phyloP scores from a whole-genome alignment of 345 rosid genomes.

The Balakata baccata region DNA sequence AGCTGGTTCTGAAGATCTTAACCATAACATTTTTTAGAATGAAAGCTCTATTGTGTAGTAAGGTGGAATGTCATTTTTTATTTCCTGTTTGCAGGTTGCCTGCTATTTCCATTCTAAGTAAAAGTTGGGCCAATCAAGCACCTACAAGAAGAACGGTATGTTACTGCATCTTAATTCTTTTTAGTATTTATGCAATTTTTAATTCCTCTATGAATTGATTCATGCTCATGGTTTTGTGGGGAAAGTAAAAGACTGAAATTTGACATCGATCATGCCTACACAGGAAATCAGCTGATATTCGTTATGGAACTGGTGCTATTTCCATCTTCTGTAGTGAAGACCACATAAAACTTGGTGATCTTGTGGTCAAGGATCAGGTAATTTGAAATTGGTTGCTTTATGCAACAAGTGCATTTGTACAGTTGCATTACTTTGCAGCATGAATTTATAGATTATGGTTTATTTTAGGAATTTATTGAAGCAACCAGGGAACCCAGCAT shows the following conservation, averaged over 20 bases:
- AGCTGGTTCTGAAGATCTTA: neutral
- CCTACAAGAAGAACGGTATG: slow-evolving; percentile 71
- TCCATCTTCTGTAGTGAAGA: slow-evolving; percentile 74
- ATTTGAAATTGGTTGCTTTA: slow-evolving; percentile 10
- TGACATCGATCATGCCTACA: slow-evolving; percentile 17
- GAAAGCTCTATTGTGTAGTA: neutral
- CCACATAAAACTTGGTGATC: slow-evolving; percentile 64
- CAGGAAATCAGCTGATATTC: slow-evolving; percentile 77
- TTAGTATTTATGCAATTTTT: neutral
- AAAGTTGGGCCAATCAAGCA: slow-evolving; percentile 64
- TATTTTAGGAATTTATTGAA: slow-evolving; percentile 78
- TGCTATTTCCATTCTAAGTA: slow-evolving; percentile 82
- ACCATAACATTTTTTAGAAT: neutral
- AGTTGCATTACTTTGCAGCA: neutral
- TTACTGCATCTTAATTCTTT: slow-evolving; percentile 20
- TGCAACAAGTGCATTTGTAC: neutral
- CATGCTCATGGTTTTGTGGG: neutral
- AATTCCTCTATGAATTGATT: neutral
- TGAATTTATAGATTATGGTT: neutral
- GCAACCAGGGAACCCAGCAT: slow-evolving; percentile 79
- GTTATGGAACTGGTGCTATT: slow-evolving; percentile 79
- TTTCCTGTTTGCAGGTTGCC: slow-evolving; percentile 50
- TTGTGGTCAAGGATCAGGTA: slow-evolving; percentile 75
- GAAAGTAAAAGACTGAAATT: neutral
- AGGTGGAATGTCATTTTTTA: neutral